Evolutionary conservation across 78 protist genomes (phyloP).

Genomic region (Polysphondylium violaceum): DNA sequence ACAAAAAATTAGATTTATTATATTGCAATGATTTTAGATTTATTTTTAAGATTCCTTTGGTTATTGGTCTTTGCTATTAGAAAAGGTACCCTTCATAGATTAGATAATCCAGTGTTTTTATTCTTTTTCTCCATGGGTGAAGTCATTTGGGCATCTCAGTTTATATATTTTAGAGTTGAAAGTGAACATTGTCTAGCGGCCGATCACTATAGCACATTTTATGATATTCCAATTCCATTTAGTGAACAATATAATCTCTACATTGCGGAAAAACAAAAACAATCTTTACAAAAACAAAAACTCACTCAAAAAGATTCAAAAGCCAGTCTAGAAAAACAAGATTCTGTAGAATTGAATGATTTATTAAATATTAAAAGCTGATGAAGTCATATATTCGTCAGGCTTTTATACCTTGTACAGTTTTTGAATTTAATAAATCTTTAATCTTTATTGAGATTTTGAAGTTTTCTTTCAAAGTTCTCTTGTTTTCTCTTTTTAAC

Average conservation of each 20-base stretch:
- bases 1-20: conserved; percentile 48
- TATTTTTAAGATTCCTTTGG: conserved; percentile 56
- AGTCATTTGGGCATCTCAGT: conserved; percentile 65
- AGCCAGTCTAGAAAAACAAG: too few relatives aligned
- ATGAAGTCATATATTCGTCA: too few relatives aligned
- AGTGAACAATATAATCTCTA: conserved; percentile 17
- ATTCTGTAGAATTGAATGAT: too few relatives aligned
- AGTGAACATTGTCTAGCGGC: conserved; percentile 33
- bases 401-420: too few relatives aligned
- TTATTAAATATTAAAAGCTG: too few relatives aligned
- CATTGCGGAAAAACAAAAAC: conserved; percentile 2
- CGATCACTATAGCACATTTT: conserved; percentile 26
- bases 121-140: conserved; percentile 66
- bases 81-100: conserved; percentile 40
- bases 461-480: too few relatives aligned
- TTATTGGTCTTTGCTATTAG: conserved; percentile 49
- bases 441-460: too few relatives aligned
- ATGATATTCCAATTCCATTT: conserved; percentile 62
- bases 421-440: too few relatives aligned
- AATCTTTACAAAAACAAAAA: background rate
- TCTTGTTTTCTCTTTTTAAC: background rate
- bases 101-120: conserved; percentile 57
- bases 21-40: conserved; percentile 29
- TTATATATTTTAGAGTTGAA: conserved; percentile 71
- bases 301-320: too few relatives aligned